phyloP scores from a whole-genome alignment of 768 basidiomycete species.

The Amanita polypyramis region DNA sequence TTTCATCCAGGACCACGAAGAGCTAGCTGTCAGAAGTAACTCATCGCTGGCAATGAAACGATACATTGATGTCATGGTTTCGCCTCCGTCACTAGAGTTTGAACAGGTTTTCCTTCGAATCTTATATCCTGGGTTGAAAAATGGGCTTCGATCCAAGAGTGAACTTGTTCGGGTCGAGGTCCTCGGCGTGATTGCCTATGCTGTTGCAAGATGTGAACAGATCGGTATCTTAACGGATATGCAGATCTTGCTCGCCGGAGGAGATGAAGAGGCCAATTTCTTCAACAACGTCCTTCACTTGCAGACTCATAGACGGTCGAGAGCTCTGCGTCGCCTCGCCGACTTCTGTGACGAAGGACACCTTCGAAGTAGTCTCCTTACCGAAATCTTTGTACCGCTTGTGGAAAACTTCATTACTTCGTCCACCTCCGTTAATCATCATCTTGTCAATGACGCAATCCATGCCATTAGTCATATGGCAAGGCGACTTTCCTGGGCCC shows the following conservation, averaged over 20 bases:
- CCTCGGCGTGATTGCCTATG: slow-evolving; percentile 66
- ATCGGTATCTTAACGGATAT: slow-evolving; percentile 67
- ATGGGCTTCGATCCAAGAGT: slow-evolving; percentile 64
- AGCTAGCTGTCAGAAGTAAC: slow-evolving; percentile 77
- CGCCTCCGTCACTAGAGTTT: slow-evolving; percentile 28
- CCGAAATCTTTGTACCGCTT: slow-evolving; percentile 81
- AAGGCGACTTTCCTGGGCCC: slow-evolving; percentile 68
- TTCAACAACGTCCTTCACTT: slow-evolving; percentile 95
- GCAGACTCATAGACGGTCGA: slow-evolving; percentile 79
- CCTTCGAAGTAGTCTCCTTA: slow-evolving; percentile 58
- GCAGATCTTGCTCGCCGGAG: slow-evolving; percentile 68
- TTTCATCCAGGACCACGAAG: slow-evolving; percentile 83
- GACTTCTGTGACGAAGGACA: slow-evolving; percentile 62
- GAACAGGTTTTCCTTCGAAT: slow-evolving; percentile 49
- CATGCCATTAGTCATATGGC: slow-evolving; percentile 69
- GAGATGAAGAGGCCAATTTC: slow-evolving; percentile 92
- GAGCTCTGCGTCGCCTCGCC: slow-evolving; percentile 77
- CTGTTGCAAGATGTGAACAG: slow-evolving; percentile 52
- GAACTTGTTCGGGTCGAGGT: slow-evolving; percentile 86
- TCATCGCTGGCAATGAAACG: slow-evolving; percentile 67
- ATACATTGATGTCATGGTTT: slow-evolving; percentile 58
- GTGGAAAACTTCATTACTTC: slow-evolving; percentile 70
- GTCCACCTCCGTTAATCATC: slow-evolving; percentile 60
- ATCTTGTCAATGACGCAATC: slow-evolving; percentile 87
- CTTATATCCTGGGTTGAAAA: slow-evolving; percentile 72